Base-by-base conservation (phyloP, 306 rosid genomes). In the Vachellia collinsii region DNA sequence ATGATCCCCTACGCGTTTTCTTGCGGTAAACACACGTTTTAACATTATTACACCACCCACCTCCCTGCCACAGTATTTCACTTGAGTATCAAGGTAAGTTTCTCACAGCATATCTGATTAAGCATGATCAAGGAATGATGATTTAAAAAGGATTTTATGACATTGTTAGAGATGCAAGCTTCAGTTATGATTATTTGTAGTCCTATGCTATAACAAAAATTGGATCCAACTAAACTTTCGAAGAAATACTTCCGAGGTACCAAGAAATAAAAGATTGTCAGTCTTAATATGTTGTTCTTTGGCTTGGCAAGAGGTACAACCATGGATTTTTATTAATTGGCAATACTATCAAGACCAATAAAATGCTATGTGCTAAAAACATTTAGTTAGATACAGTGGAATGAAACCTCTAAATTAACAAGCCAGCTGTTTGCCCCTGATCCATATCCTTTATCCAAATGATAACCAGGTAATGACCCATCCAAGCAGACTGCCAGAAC, bases 391-490 rank as follows among this genome's bases (percentile, higher is more conserved):
- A 48, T 67, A 0, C 64, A 64, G 70, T 80, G 42, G 83, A 74
- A 93, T 80, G 25, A 83, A 72, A 95, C 99, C 99, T 95, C 99
- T 88, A 95, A 90, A 77, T 95, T 94, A 83, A 95, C 75, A 75
- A 95, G 91, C 99, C 99, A 95, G 75, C 88, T 91, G 70, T 90
- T 86, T 67, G 94, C 83, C 82, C 99, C 98, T 19, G 97, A 91
- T 56, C 99, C 99, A 70, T 76, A 86, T 79, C 99, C 99, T 22
- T 88, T 88, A 83, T 95, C 91, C 82, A 86, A 79, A 85, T 95
- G 98, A 83, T 92, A 95, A 41, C 93, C 99, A 0, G 98, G 99
- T 86, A 93, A 85, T 29, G 98, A 89, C 80, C 99, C 99, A 87
- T 95, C 99, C 91, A 88, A 84, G 87, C 99, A 95, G 10, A 95